These are phyloP conservation scores for Zopfia rhizophila DNA, from an alignment of 2,329 filamentous ascomycete species.

Conservation along the genomic window DNA sequence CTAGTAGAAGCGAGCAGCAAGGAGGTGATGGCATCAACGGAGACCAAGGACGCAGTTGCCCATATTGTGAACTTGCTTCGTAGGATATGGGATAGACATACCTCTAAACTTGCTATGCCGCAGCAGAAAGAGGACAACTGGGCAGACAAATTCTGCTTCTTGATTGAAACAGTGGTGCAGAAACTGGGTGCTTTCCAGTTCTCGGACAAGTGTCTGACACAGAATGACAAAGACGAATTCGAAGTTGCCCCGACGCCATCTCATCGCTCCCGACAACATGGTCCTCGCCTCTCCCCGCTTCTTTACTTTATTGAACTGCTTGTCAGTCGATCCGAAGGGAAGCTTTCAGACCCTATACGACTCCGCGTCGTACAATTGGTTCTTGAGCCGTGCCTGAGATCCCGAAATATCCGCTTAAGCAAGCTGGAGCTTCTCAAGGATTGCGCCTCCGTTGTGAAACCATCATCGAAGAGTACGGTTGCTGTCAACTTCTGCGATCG, in stretches of 20 bases:
- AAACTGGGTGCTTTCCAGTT: constrained; percentile 62
- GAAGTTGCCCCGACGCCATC: constrained; percentile 74
- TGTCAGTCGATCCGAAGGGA: constrained; percentile 53
- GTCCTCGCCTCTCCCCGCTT: constrained; percentile 68
- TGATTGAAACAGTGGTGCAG: constrained; percentile 62
- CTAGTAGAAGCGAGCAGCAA: constrained; percentile 77
- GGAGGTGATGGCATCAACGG: constrained; percentile 87
- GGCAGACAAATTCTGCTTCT: constrained; percentile 61
- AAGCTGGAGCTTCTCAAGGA: constrained; percentile 53
- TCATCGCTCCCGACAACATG: constrained; percentile 61
- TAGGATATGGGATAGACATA: constrained; percentile 72
- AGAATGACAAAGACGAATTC: constrained; percentile 68
- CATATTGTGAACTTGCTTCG: constrained; percentile 75
- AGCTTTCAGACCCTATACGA: constrained; percentile 52
- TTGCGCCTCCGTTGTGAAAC: constrained; percentile 36
- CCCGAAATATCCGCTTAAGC: constrained; percentile 45
- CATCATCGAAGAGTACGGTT: constrained; percentile 31
- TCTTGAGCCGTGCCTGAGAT: constrained; percentile 68
- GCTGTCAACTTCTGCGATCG: constrained; percentile 41
- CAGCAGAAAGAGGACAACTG: constrained; percentile 54
- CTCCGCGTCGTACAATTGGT: constrained; percentile 56
- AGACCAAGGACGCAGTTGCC: constrained; percentile 83
- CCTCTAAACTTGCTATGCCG: constrained; percentile 44
- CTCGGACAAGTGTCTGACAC: constrained; percentile 61
- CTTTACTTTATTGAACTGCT: constrained; percentile 73